Evolutionary conservation across 2,329 filamentous ascomycete genomes (phyloP).

Genomic region (Cordyceps pruinosa): DNA sequence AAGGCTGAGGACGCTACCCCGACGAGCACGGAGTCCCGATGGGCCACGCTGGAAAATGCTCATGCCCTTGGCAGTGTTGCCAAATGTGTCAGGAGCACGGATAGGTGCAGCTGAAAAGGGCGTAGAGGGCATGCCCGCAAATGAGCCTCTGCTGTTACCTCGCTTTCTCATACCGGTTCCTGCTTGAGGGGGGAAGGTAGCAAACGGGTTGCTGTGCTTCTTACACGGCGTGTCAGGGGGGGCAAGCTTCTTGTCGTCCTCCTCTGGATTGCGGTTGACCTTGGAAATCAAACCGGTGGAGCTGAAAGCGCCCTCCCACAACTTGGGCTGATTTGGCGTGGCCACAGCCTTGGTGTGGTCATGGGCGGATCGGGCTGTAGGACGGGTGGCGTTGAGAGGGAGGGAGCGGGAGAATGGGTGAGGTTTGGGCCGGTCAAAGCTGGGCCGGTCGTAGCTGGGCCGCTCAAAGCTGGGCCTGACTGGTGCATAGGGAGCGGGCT

Average conservation of each 20-base stretch:
- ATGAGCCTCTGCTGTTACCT: slow-evolving; percentile 60
- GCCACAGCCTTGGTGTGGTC: slow-evolving; percentile 26
- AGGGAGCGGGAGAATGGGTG: slow-evolving; percentile 33
- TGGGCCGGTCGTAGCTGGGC: too few species aligned
- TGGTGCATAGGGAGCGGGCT: slow-evolving; percentile 32
- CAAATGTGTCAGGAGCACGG: slow-evolving; percentile 41
- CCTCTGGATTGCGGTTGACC: slow-evolving; percentile 76
- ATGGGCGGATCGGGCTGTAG: slow-evolving; percentile 22
- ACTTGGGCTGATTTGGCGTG: slow-evolving; percentile 44
- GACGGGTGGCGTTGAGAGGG: slow-evolving; percentile 32
- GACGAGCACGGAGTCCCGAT: slow-evolving; percentile 37
- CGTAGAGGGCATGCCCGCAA: slow-evolving; percentile 66
- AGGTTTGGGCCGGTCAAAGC: slow-evolving; percentile 21
- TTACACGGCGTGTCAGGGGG: slow-evolving; percentile 98
- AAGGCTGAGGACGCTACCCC: slow-evolving; percentile 70
- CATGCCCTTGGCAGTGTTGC: slow-evolving; percentile 52
- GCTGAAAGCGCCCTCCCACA: slow-evolving; percentile 78
- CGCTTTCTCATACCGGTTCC: slow-evolving; percentile 58
- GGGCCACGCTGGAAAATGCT: slow-evolving; percentile 59
- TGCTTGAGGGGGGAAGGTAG: slow-evolving; percentile 54
- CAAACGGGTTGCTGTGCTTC: slow-evolving; percentile 64
- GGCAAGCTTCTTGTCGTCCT: slow-evolving; percentile 54
- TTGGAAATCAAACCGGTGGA: slow-evolving; percentile 95
- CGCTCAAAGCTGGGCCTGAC: slow-evolving; percentile 21
- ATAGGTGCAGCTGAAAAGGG: slow-evolving; percentile 62